A percentile compares a stretch with the other conserved stretches of the same genome.
Conservation (phyloP, 164 flowering plant genomes). For the Euptelea pleiosperma region DNA sequence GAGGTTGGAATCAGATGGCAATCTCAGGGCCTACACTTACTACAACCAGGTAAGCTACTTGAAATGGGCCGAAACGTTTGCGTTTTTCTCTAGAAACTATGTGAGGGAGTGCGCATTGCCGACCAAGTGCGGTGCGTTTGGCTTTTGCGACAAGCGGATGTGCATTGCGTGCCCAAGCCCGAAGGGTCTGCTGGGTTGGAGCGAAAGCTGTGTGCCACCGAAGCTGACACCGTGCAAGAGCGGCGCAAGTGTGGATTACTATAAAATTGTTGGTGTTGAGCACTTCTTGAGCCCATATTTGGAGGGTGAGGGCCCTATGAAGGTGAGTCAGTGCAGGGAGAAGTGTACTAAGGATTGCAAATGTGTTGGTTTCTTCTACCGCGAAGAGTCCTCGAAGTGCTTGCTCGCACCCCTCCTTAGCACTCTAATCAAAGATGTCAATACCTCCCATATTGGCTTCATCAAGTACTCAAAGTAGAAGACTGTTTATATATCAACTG, state of each 20-base stretch:
- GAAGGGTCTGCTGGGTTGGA: conserved; percentile 28
- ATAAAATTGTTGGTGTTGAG: conserved; percentile 28
- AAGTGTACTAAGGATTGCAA: conserved; percentile 35
- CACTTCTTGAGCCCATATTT: conserved; percentile 21
- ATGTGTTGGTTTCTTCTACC: conserved; percentile 36
- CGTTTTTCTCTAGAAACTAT: conserved; percentile 17
- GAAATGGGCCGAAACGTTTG: conserved; percentile 26
- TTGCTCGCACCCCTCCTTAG: conserved; percentile 19
- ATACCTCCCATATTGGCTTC: conserved; percentile 20
- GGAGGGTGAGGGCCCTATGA: conserved; percentile 21
- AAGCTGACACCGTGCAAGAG: conserved; percentile 11
- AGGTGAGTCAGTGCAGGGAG: conserved; percentile 20
- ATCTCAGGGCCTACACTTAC: conserved; percentile 26
- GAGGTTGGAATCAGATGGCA: conserved; percentile 31
- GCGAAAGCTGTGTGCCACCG: conserved; percentile 24
- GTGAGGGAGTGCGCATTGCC: conserved; percentile 29
- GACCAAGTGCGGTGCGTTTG: conserved; percentile 29
- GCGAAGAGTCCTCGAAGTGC: conserved; percentile 21
- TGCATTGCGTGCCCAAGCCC: conserved; percentile 34
- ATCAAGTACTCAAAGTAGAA: conserved; percentile 17
- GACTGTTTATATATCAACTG: no score
- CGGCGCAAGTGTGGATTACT: conserved; percentile 8
- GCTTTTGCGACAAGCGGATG: conserved; percentile 25
- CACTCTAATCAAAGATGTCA: conserved; percentile 20
- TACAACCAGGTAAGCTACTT: conserved; percentile 13